A percentile compares a stretch with the other conserved stretches of the same genome.
Evolutionary conservation across 345 rosid species (phyloP).

Genomic region (Cochlearia excelsa): DNA sequence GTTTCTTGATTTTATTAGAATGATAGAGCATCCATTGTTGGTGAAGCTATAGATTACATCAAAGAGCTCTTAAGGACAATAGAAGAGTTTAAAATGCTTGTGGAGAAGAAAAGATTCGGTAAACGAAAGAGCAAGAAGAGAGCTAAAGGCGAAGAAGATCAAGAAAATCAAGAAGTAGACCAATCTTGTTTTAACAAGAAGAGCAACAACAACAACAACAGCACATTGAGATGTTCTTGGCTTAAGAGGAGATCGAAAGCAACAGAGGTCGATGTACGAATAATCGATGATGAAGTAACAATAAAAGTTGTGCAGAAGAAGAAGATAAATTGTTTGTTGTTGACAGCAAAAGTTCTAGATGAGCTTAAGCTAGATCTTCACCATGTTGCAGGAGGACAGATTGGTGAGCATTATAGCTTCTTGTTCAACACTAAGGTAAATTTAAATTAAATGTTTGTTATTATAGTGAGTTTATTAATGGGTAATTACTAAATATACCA

Average conservation of each 20-base stretch:
- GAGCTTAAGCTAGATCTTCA: conserved; percentile 73
- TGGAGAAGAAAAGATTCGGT: conserved; percentile 63
- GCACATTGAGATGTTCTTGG: conserved; percentile 70
- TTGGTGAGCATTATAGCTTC: conserved; percentile 74
- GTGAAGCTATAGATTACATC: conserved; percentile 71
- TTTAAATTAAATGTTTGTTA: no score
- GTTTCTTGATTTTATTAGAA: conserved; percentile 32
- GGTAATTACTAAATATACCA: no score
- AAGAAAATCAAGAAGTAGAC: conserved; percentile 43
- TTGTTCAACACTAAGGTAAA: conserved; percentile 74
- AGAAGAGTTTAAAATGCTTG: conserved; percentile 58
- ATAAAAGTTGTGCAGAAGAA: conserved; percentile 73
- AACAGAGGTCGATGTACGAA: conserved; percentile 74
- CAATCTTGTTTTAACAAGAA: conserved; percentile 42
- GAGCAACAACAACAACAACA: conserved; percentile 20
- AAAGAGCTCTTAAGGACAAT: conserved; percentile 64
- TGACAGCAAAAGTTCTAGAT: conserved; percentile 64
- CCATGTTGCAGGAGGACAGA: conserved; percentile 77
- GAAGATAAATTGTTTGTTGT: conserved; percentile 67
- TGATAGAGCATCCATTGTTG: conserved; percentile 73
- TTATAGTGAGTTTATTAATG: no score
- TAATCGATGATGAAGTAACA: conserved; percentile 71
- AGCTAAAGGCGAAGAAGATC: conserved; percentile 32
- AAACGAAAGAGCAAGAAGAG: conserved; percentile 53
- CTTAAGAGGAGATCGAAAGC: conserved; percentile 74